Conservation (phyloP, 139 green algal genomes). For the Micractinium conductrix region DNA sequence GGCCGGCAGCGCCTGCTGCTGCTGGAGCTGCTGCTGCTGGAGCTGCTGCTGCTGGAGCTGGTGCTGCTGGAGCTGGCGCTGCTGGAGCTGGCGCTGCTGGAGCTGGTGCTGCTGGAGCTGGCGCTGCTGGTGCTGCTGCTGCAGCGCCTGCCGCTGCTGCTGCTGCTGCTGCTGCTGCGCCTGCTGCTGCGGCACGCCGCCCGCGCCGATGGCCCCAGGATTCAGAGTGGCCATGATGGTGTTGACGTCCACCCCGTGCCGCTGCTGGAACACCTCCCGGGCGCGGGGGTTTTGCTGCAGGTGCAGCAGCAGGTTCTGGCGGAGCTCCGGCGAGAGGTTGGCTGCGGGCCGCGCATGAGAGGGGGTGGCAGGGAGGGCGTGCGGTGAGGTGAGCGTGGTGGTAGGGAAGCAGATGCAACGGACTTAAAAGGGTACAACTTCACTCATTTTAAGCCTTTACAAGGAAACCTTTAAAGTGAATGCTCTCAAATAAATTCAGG, state of each 20-base stretch:
- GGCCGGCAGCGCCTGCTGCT: slow-evolving; percentile 8
- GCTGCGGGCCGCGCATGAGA: neutral
- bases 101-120: neutral
- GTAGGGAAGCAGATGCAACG: too few species aligned
- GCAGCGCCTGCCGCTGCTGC: neutral
- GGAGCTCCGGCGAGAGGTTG: slow-evolving; percentile 35
- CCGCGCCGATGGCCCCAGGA: neutral
- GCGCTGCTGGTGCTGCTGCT: neutral
- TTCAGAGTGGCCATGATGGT: slow-evolving; percentile 24
- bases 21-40: neutral
- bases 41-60: neutral
- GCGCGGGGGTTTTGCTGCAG: slow-evolving; percentile 36
- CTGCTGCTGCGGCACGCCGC: neutral
- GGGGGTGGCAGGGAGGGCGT: neutral
- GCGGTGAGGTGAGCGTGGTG: too few species aligned
- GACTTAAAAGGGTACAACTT: too few species aligned
- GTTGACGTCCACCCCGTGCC: slow-evolving; percentile 14
- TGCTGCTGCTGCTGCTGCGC: neutral
- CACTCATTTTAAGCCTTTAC: too few species aligned
- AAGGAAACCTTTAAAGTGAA: too few species aligned
- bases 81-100: neutral
- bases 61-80: neutral
- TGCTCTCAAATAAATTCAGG: too few species aligned
- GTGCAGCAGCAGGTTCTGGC: slow-evolving; percentile 33
- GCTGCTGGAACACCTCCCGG: slow-evolving; percentile 28